Evolutionary conservation across 2,329 filamentous ascomycete genomes (phyloP).

Genomic region (Rhinocladiella similis): DNA sequence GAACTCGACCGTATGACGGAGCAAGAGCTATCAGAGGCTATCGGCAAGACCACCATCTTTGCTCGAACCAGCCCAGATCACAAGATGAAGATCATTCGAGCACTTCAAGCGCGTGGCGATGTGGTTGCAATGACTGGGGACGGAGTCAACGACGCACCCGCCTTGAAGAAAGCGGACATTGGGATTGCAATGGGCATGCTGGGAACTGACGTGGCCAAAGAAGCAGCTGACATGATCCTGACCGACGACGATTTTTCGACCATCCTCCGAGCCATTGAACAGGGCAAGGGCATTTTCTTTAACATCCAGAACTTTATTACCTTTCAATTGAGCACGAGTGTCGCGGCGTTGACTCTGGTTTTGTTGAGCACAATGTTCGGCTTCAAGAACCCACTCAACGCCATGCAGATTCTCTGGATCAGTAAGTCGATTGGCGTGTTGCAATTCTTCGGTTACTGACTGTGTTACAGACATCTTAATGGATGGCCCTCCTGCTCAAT

Average conservation of each 20-base stretch:
- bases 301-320: slow-evolving; percentile 99
- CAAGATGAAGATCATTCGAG: slow-evolving; percentile 94
- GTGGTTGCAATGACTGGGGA: slow-evolving; percentile 99
- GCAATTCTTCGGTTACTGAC: slow-evolving; percentile 30
- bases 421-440: slow-evolving; percentile 60
- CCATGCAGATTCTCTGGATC: slow-evolving; percentile 99
- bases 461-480: slow-evolving; percentile 82
- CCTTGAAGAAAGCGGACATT: slow-evolving; percentile 95
- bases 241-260: slow-evolving; percentile 88
- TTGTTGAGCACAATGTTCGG: slow-evolving; percentile 89
- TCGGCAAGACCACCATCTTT: slow-evolving; percentile 89
- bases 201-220: slow-evolving; percentile 96
- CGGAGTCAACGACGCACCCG: slow-evolving; percentile 95
- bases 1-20: slow-evolving; percentile 93
- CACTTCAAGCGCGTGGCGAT: slow-evolving; percentile 87
- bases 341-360: slow-evolving; percentile 86
- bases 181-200: slow-evolving; percentile 95
- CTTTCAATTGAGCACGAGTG: slow-evolving; percentile 96
- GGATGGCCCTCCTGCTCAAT: slow-evolving; percentile 97
- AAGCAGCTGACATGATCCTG: slow-evolving; percentile 84
- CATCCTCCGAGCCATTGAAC: slow-evolving; percentile 92
- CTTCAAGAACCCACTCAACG: slow-evolving; percentile 92
- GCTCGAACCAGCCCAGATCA: slow-evolving; percentile 95
- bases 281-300: slow-evolving; percentile 99
- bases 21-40: slow-evolving; percentile 77